A percentile compares a stretch with the other conserved stretches of the same genome.
Evolutionary conservation across 2,329 filamentous ascomycete species (phyloP).

Genomic region (Pleoardoris graminearum): DNA sequence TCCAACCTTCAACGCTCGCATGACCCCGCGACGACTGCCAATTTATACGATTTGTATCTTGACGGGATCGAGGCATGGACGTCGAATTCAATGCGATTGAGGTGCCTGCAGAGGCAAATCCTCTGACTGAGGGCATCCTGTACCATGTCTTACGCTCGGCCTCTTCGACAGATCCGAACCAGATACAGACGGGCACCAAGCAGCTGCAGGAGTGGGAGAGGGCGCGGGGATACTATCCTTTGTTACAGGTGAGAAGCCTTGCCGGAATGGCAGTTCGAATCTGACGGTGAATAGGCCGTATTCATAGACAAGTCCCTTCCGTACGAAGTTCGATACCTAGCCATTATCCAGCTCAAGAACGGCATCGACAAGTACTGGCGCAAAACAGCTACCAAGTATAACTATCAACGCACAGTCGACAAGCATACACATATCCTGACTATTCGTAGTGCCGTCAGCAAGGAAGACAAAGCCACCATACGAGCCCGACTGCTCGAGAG

Average conservation of each 20-base stretch:
- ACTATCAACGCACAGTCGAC: not conserved
- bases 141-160: conserved; percentile 55
- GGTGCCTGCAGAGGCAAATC: conserved; percentile 76
- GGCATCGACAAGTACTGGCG: conserved; percentile 96
- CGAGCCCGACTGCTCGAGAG: conserved; percentile 74
- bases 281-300: conserved; percentile 60
- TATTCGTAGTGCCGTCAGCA: conserved; percentile 57
- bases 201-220: conserved; percentile 58
- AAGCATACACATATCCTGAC: conserved; percentile 14
- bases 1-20: conserved; percentile 1
- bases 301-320: conserved; percentile 81
- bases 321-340: conserved; percentile 79
- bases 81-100: conserved; percentile 60
- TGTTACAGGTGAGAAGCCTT: conserved; percentile 46
- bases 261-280: not conserved
- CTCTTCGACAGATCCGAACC: conserved; percentile 51
- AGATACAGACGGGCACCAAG: conserved; percentile 57
- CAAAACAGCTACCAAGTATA: conserved; percentile 69
- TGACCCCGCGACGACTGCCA: conserved; percentile 20
- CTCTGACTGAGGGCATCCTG: conserved; percentile 53
- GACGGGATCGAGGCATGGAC: conserved; percentile 26
- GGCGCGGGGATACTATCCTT: conserved; percentile 51
- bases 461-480: conserved; percentile 76
- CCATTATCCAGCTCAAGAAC: conserved; percentile 94
- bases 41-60: not conserved